phyloP scores from a whole-genome alignment of 768 basidiomycete species.

The Boletus vinaceobasis region DNA sequence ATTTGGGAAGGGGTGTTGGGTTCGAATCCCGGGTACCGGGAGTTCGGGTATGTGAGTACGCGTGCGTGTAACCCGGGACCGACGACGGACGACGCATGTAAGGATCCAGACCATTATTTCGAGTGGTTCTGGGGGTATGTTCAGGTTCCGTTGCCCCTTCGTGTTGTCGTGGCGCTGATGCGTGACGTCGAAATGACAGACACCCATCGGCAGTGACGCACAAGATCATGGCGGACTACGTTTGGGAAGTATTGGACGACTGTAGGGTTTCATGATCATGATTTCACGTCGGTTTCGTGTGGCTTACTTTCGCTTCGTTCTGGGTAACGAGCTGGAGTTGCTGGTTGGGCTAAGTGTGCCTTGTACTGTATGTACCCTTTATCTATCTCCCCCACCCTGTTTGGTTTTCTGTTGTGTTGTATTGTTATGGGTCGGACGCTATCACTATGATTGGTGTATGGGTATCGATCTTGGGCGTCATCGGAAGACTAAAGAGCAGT shows the following conservation, averaged over 20 bases:
- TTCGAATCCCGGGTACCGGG: slow-evolving; percentile 39
- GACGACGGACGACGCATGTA: slow-evolving; percentile 34
- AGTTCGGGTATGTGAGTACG: slow-evolving; percentile 47
- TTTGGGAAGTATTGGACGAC: slow-evolving; percentile 36
- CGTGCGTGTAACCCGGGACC: slow-evolving; percentile 35
- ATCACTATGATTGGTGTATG: too few relatives aligned
- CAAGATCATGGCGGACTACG: slow-evolving; percentile 53
- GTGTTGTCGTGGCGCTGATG: not conserved
- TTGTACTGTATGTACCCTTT: too few relatives aligned
- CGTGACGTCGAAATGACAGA: slow-evolving; percentile 20
- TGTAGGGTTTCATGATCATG: slow-evolving; percentile 24
- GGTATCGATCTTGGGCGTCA: too few relatives aligned
- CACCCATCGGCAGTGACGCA: slow-evolving; percentile 50
- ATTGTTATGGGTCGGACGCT: too few relatives aligned
- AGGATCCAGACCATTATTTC: slow-evolving; percentile 47
- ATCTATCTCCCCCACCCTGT: too few relatives aligned
- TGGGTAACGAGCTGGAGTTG: too few relatives aligned
- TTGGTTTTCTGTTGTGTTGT: too few relatives aligned
- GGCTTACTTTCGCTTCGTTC: too few relatives aligned
- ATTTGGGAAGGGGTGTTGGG: slow-evolving; percentile 51
- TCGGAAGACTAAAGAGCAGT: too few relatives aligned
- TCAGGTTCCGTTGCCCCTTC: not conserved
- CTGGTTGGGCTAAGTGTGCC: too few relatives aligned
- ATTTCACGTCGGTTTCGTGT: not conserved
- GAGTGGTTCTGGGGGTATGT: slow-evolving; percentile 52